A percentile compares a stretch with the other conserved stretches of the same genome.
Conservation (phyloP, 306 rosid genomes). For the Lagenaria siceraria region DNA sequence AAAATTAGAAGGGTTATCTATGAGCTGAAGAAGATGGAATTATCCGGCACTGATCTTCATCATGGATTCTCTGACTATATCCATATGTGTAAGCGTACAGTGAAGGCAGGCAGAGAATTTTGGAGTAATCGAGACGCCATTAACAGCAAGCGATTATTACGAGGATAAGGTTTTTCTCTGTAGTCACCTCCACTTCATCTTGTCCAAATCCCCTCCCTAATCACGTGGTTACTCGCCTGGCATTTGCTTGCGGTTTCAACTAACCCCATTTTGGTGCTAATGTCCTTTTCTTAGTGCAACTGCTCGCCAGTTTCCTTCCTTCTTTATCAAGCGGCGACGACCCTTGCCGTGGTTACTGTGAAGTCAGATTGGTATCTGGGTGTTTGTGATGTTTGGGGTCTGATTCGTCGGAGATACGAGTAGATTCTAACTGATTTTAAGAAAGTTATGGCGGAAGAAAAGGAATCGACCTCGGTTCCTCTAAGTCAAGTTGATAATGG, state of each 20-base stretch:
- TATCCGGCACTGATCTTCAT: not conserved
- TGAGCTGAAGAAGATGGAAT: not conserved
- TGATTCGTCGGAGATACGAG: not conserved
- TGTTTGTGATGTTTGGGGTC: not conserved
- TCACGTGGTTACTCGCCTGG: not conserved
- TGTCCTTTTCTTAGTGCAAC: not conserved
- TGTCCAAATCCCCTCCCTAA: not conserved
- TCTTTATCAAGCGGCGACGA: not conserved
- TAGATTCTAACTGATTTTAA: not conserved
- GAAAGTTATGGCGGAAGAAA: constrained; percentile 57
- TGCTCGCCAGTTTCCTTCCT: not conserved
- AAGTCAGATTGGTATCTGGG: not conserved
- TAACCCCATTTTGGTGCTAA: not conserved
- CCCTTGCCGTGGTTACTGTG: not conserved
- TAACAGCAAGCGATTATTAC: not conserved
- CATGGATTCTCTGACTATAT: not conserved
- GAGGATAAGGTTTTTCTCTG: not conserved
- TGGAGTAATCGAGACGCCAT: constrained; percentile 5
- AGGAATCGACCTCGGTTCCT: constrained; percentile 70
- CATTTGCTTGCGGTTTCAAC: constrained; percentile 3
- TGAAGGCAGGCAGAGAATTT: not conserved
- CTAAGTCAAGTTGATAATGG: constrained; percentile 72
- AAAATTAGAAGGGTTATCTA: not conserved
- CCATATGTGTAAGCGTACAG: not conserved
- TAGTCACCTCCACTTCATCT: not conserved